Evolutionary conservation across 2,329 filamentous ascomycete species (phyloP), one percentile per base, ranked within the genome.

Genomic region (Phoma sp.): DNA sequence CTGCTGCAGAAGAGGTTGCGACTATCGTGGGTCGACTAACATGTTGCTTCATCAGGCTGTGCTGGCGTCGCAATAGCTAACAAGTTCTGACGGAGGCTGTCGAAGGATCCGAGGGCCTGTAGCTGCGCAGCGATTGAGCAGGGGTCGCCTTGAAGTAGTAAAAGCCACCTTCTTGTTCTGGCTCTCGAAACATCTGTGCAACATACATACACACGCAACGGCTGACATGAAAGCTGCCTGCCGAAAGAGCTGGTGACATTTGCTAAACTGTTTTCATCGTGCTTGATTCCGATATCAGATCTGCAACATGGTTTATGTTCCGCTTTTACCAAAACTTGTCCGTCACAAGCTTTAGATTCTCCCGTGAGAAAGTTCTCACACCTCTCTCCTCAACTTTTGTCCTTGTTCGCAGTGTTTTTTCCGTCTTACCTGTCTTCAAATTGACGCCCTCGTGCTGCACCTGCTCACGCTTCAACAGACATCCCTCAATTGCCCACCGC

Each of bases 401-500:
- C 49, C 64, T 62, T 18, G 64, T 67, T 18, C 69, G 58, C 4
- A 58, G 39, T 25, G 67, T 66, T 36, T 52, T 61, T 40, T 68
- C 68, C 25, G 27, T 33, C 35, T 61, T 32, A 0, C 65, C 68
- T 2, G 69, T 70, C 54, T 65, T 70, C 45, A 49, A 4, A 52
- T 72, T 71, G 4, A 68, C 38, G 0, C 69, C 69, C 36, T 68
- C 52, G 47, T 72, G 70, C 39, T 71, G 64, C 39, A 57, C 64
- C 46, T 64, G 62, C 51, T 71, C 68, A 49, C 68, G 58, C 55
- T 72, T 72, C 1, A 71, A 27, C 38, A 71, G n/a, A 32, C 66
- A 65, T 4, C 70, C 70, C 37, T 69, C 68, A 18, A 72, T 43
- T 23, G 68, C 70, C 70, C 70, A 72, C n/a, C 46, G 62, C 9